Evolutionary conservation across 2,329 filamentous ascomycete genomes (phyloP).

Genomic region (Pseudogymnoascus sp.): DNA sequence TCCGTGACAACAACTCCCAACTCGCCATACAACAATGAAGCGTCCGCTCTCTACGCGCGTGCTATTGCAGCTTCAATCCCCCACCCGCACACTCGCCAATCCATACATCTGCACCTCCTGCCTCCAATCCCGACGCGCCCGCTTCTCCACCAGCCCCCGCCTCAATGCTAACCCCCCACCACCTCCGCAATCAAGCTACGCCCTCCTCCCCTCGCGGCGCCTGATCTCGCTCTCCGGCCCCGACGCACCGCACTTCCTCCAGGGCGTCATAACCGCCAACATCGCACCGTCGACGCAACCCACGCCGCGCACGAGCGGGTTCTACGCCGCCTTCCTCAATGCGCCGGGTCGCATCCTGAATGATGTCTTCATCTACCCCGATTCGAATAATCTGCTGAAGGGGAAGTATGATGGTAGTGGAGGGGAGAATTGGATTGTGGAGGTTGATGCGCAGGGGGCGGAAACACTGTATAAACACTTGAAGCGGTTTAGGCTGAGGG

Average conservation of each 20-base stretch:
- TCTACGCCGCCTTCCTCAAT: conserved; percentile 80
- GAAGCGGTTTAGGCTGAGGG: conserved; percentile 76
- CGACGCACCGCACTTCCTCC: conserved; percentile 77
- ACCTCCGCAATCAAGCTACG: conserved; percentile 41
- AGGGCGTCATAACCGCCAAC: conserved; percentile 77
- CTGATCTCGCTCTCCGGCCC: conserved; percentile 72
- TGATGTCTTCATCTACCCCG: conserved; percentile 83
- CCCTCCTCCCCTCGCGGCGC: conserved; percentile 61
- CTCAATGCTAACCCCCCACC: conserved; percentile 26
- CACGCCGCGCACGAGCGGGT: conserved; percentile 39
- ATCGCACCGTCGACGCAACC: conserved; percentile 32
- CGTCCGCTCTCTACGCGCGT: conserved; percentile 4
- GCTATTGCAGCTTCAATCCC: conserved; percentile 5
- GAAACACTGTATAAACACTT: conserved; percentile 61
- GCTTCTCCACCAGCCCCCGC: conserved; percentile 9
- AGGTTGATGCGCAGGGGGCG: conserved; percentile 66
- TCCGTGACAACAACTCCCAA: not conserved
- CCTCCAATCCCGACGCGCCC: conserved; percentile 11
- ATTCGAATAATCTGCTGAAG: conserved; percentile 30
- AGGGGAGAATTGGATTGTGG: conserved; percentile 60
- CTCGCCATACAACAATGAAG: conserved; percentile 17
- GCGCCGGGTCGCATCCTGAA: conserved; percentile 76
- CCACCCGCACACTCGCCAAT: conserved; percentile 5
- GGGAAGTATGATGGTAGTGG: conserved; percentile 17
- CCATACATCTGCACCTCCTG: conserved; percentile 23